Percentiles rank a stretch among this genome's conserved stretches.
phyloP scores from a whole-genome alignment of 345 rosid genomes.

The Euphorbia pulcherrima region DNA sequence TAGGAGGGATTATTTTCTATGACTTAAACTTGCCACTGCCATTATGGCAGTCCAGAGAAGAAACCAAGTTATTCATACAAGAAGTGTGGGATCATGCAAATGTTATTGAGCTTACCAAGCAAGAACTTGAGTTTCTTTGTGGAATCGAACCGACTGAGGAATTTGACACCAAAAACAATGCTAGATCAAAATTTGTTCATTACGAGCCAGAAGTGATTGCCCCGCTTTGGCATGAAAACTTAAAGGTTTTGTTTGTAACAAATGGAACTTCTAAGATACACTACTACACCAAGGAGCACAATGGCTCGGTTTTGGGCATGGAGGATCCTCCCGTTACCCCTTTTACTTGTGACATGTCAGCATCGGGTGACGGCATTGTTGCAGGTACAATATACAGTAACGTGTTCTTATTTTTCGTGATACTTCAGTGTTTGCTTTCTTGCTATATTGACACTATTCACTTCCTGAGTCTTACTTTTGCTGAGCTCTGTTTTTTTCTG shows the following conservation, averaged over 20 bases:
- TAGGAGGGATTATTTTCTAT: constrained; percentile 66
- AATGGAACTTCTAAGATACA: constrained; percentile 91
- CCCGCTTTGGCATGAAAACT: constrained; percentile 80
- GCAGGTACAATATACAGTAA: constrained; percentile 49
- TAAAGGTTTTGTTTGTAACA: constrained; percentile 73
- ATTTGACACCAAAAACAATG: constrained; percentile 60
- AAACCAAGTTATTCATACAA: constrained; percentile 60
- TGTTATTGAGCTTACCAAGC: constrained; percentile 74
- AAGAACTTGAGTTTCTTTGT: constrained; percentile 83
- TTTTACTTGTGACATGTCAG: constrained; percentile 75
- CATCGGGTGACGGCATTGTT: constrained; percentile 88
- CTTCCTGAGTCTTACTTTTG: constrained; percentile 5
- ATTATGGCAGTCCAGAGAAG: constrained; percentile 73
- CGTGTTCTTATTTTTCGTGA: neutral
- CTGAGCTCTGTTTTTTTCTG: constrained; percentile 13
- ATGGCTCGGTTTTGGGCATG: constrained; percentile 72
- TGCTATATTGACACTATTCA: neutral
- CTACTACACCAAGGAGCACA: constrained; percentile 69
- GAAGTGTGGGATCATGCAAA: constrained; percentile 74
- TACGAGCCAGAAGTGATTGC: constrained; percentile 55
- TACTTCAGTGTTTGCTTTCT: neutral
- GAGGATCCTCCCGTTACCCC: constrained; percentile 83
- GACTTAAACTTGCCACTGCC: constrained; percentile 85
- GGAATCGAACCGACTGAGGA: constrained; percentile 67
- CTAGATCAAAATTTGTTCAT: constrained; percentile 61